Conservation (phyloP, 2,329 filamentous ascomycete genomes). For the Dactylellina drechsleri region DNA sequence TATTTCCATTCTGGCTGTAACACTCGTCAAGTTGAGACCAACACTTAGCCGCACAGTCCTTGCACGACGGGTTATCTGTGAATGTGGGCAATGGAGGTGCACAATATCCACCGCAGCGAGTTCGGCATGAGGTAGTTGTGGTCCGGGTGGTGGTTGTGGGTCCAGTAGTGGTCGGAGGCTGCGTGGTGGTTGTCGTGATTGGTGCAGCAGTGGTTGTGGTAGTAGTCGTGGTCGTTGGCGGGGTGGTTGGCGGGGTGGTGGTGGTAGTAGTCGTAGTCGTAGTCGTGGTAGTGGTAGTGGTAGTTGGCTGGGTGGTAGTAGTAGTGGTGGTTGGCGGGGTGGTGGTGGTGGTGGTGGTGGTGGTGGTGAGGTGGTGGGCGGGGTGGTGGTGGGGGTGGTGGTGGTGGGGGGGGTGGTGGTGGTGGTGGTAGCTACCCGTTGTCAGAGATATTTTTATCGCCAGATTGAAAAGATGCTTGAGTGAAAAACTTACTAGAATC, state of each 20-base stretch:
- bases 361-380: no score
- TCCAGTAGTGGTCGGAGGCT: constrained; percentile 14
- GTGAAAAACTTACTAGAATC: no score
- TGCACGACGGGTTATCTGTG: constrained; percentile 44
- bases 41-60: constrained; percentile 24
- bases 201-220: constrained; percentile 10
- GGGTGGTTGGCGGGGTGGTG: not conserved
- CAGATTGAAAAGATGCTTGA: no score
- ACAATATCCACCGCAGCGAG: constrained; percentile 48
- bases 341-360: constrained; percentile 8
- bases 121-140: constrained; percentile 40
- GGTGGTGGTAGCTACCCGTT: not conserved
- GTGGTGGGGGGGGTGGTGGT: no score
- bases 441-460: no score
- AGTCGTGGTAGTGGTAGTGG: constrained; percentile 12
- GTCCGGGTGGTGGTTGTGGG: constrained; percentile 26
- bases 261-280: constrained; percentile 15
- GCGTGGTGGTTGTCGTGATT: constrained; percentile 4
- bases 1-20: constrained; percentile 3
- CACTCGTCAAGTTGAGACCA: constrained; percentile 47
- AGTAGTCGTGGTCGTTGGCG: constrained; percentile 6
- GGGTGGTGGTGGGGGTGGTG: no score
- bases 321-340: constrained; percentile 6
- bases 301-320: constrained; percentile 5
- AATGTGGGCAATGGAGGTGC: constrained; percentile 50